phyloP scores from a whole-genome alignment of 1,284 basidiomycete genomes.

The Exobasidium cylindrosporum region DNA sequence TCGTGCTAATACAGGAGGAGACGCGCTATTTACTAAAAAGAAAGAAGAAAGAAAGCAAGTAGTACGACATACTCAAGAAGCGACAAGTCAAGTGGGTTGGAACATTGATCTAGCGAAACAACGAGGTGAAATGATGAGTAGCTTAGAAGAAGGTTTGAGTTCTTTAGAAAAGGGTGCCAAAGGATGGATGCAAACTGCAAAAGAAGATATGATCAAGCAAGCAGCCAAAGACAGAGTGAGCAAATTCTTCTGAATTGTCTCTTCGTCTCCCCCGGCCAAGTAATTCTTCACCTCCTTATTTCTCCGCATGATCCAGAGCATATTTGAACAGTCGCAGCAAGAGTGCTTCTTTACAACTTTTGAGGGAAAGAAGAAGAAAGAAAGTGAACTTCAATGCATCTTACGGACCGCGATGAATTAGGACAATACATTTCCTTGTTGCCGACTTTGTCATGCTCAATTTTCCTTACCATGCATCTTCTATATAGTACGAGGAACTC shows the following conservation, averaged over 20 bases:
- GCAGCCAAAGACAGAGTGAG: conserved; percentile 16
- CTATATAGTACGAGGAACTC: too few relatives aligned
- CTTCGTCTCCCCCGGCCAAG: too few relatives aligned
- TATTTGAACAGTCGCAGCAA: too few relatives aligned
- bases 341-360: too few relatives aligned
- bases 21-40: neutral
- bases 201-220: conserved; percentile 12
- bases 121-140: conserved; percentile 16
- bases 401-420: too few relatives aligned
- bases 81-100: neutral
- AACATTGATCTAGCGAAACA: conserved; percentile 14
- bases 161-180: conserved; percentile 13
- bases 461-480: too few relatives aligned
- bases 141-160: conserved; percentile 14
- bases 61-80: conserved; percentile 1
- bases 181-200: conserved; percentile 14
- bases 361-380: too few relatives aligned
- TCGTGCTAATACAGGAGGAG: neutral
- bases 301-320: too few relatives aligned
- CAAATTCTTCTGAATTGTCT: conserved; percentile 13
- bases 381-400: too few relatives aligned
- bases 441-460: too few relatives aligned
- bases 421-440: too few relatives aligned
- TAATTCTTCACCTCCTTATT: too few relatives aligned
- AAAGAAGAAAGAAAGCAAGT: neutral